Conservation (phyloP, 2,329 filamentous ascomycete genomes). For the Cercospora sp. region DNA sequence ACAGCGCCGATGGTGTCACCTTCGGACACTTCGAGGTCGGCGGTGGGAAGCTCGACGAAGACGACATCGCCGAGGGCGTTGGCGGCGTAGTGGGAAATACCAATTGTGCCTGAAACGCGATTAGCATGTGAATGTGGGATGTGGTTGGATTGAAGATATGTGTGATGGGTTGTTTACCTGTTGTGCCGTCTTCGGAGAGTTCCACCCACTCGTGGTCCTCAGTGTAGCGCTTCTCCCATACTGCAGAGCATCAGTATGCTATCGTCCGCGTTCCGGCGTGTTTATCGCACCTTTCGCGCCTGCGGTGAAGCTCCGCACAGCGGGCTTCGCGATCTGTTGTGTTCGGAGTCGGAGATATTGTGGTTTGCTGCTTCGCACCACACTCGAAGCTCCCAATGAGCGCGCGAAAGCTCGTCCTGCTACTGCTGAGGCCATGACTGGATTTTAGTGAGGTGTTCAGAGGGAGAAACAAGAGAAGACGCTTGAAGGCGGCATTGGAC, state of each 20-base stretch:
- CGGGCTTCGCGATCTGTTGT: conserved; percentile 19
- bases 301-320: conserved; percentile 33
- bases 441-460: not conserved
- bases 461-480: not conserved
- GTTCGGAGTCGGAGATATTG: conserved; percentile 32
- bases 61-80: conserved; percentile 93
- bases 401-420: conserved; percentile 27
- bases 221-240: conserved; percentile 78
- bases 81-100: conserved; percentile 89
- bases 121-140: conserved; percentile 22
- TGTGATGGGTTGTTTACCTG: conserved; percentile 52
- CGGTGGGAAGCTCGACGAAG: conserved; percentile 87
- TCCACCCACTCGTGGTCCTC: conserved; percentile 99
- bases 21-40: conserved; percentile 65
- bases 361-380: conserved; percentile 32
- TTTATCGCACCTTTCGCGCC: conserved; percentile 31
- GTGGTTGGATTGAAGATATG: conserved; percentile 12
- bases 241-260: conserved; percentile 42
- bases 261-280: not conserved
- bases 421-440: conserved; percentile 24
- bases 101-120: conserved; percentile 59
- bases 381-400: conserved; percentile 24
- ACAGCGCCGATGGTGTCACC: conserved; percentile 91
- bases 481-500: not conserved
- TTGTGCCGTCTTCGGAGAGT: conserved; percentile 76